These are phyloP conservation scores for Pseudogymnoascus sp. DNA, from an alignment of 2,329 filamentous ascomycete genomes.

Conservation along the genomic window DNA sequence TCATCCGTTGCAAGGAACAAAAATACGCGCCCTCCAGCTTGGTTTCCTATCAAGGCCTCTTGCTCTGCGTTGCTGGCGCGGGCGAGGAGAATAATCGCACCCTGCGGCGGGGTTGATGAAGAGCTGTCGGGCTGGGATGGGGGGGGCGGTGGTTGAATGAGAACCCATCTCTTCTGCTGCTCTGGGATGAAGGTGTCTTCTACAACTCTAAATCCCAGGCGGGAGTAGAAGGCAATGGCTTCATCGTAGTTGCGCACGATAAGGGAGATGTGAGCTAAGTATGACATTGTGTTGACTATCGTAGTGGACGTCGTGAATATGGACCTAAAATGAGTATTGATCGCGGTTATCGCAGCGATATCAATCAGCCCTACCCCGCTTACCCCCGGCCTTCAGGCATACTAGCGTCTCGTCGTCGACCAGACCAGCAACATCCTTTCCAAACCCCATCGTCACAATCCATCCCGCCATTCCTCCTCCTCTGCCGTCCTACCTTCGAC, in stretches of 20 bases:
- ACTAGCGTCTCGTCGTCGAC: not conserved
- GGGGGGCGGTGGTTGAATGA: not conserved
- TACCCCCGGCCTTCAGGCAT: too few species aligned
- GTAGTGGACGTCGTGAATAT: too few species aligned
- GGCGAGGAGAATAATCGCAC: not conserved
- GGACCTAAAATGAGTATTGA: too few species aligned
- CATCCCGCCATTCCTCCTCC: not conserved
- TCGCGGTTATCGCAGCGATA: too few species aligned
- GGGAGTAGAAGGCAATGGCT: slow-evolving; percentile 1
- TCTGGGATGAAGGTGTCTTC: slow-evolving; percentile 1
- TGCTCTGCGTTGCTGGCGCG: not conserved
- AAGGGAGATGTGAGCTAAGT: not conserved
- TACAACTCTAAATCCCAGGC: not conserved
- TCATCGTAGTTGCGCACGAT: slow-evolving; percentile 5
- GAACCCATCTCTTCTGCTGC: slow-evolving; percentile 5
- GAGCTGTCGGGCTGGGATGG: not conserved
- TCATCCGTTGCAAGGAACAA: slow-evolving; percentile 11
- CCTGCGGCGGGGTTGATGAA: not conserved
- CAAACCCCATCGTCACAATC: not conserved
- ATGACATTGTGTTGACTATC: not conserved
- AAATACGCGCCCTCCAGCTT: slow-evolving; percentile 9
- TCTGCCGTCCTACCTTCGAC: slow-evolving; percentile 34
- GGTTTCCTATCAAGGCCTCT: slow-evolving; percentile 1
- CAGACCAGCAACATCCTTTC: not conserved
- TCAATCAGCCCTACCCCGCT: too few species aligned